These are phyloP conservation scores for Psilocybe cubensis DNA, from an alignment of 768 basidiomycete genomes.

Conservation along the genomic window DNA sequence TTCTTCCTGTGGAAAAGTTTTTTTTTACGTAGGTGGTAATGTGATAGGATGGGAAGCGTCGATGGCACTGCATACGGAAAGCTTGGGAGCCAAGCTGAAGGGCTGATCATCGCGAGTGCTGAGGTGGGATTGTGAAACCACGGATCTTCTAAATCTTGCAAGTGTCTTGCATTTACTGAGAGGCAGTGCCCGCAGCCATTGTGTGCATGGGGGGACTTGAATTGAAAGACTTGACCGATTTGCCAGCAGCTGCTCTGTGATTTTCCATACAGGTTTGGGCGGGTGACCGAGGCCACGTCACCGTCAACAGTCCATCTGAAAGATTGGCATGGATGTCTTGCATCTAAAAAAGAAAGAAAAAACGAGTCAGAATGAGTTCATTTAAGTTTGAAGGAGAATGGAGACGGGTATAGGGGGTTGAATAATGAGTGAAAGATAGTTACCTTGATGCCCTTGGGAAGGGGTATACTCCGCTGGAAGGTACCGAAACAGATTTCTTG, in stretches of 20 bases:
- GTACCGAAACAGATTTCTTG: slow-evolving; percentile 48
- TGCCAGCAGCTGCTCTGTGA: slow-evolving; percentile 6
- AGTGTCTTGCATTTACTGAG: slow-evolving; percentile 13
- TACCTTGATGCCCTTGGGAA: slow-evolving; percentile 44
- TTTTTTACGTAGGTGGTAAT: neutral
- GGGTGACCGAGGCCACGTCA: slow-evolving; percentile 42
- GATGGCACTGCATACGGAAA: neutral
- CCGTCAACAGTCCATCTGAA: slow-evolving; percentile 43
- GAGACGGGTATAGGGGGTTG: slow-evolving; percentile 5
- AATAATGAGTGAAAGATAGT: slow-evolving; percentile 9
- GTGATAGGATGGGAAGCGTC: neutral
- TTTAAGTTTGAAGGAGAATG: slow-evolving; percentile 5
- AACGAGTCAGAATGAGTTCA: slow-evolving; percentile 25
- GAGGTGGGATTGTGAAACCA: neutral
- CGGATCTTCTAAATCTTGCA: neutral
- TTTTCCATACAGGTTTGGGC: slow-evolving; percentile 4
- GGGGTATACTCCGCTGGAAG: slow-evolving; percentile 40
- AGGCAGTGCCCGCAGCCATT: slow-evolving; percentile 20
- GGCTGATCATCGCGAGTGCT: neutral
- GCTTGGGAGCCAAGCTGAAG: neutral
- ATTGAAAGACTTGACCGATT: neutral
- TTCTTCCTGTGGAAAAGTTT: neutral
- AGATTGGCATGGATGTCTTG: slow-evolving; percentile 38
- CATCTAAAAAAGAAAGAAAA: slow-evolving; percentile 30
- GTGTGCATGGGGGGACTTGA: slow-evolving; percentile 16